Conservation (phyloP, 208 protist species). For the Wallacemonas collosoma region DNA sequence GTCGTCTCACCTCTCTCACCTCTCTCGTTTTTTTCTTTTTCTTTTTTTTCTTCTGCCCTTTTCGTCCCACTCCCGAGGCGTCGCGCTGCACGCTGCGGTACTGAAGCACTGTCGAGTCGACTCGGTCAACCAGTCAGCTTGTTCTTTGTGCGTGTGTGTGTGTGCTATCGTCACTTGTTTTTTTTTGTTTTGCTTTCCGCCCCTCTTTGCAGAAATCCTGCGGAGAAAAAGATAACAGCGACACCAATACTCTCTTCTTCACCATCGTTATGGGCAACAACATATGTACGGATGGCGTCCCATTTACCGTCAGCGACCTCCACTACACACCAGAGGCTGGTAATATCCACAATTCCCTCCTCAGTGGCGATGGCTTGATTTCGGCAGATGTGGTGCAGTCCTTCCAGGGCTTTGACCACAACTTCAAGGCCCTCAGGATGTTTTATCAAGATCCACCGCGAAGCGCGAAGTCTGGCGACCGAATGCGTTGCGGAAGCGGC, state of each 20-base stretch:
- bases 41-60: not conserved
- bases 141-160: not conserved
- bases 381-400: slow-evolving; percentile 15
- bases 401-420: slow-evolving; percentile 45
- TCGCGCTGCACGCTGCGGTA: too few relatives aligned
- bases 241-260: not conserved
- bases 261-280: slow-evolving; percentile 55
- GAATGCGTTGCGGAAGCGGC: not conserved
- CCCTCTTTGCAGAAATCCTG: not conserved
- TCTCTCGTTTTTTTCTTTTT: not conserved
- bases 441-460: slow-evolving; percentile 5
- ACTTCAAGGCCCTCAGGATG: slow-evolving; percentile 51
- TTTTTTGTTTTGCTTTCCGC: slow-evolving; percentile 18
- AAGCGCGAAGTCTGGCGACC: not conserved
- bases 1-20: too few relatives aligned
- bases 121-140: not conserved
- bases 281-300: slow-evolving; percentile 47
- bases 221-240: not conserved
- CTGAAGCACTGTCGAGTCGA: not conserved
- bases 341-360: not conserved
- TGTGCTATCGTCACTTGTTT: slow-evolving; percentile 1
- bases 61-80: not conserved
- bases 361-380: slow-evolving; percentile 16
- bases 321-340: slow-evolving; percentile 18
- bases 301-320: slow-evolving; percentile 53